These are phyloP conservation scores for Petunia secreta DNA, from an alignment of 257 asterid species.

Conservation along the genomic window DNA sequence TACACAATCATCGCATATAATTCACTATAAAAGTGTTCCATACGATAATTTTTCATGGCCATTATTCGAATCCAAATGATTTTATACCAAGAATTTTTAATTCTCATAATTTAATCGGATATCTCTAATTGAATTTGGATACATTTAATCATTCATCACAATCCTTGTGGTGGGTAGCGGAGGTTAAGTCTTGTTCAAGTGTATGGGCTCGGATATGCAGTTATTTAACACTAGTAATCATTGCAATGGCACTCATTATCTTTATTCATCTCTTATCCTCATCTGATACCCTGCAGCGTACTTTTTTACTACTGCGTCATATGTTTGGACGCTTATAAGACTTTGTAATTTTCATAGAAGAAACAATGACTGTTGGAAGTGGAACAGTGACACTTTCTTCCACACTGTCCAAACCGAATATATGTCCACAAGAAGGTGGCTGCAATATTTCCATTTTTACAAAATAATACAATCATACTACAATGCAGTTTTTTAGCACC, in stretches of 20 bases:
- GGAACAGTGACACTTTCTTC: background rate
- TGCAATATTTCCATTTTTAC: background rate
- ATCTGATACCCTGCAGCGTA: background rate
- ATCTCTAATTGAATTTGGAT: too few relatives aligned
- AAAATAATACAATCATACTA: background rate
- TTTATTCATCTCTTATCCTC: slow-evolving; percentile 12
- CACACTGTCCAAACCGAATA: background rate
- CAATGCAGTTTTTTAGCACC: background rate
- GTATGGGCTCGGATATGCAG: slow-evolving; percentile 31
- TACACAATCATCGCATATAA: too few relatives aligned
- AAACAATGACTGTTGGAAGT: slow-evolving; percentile 1
- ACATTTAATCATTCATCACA: background rate
- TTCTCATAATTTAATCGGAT: too few relatives aligned
- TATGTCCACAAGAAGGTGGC: background rate
- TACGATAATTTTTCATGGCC: too few relatives aligned
- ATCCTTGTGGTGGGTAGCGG: background rate
- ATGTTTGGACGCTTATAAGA: background rate
- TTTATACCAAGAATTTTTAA: too few relatives aligned
- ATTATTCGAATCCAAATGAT: too few relatives aligned
- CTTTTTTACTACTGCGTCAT: background rate
- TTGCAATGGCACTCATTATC: background rate
- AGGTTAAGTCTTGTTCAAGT: slow-evolving; percentile 32
- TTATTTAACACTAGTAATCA: slow-evolving; percentile 11
- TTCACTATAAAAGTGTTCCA: too few relatives aligned
- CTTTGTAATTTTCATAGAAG: background rate